Base-by-base conservation (phyloP, 1,284 basidiomycete genomes). In the Puccinia hordei region DNA sequence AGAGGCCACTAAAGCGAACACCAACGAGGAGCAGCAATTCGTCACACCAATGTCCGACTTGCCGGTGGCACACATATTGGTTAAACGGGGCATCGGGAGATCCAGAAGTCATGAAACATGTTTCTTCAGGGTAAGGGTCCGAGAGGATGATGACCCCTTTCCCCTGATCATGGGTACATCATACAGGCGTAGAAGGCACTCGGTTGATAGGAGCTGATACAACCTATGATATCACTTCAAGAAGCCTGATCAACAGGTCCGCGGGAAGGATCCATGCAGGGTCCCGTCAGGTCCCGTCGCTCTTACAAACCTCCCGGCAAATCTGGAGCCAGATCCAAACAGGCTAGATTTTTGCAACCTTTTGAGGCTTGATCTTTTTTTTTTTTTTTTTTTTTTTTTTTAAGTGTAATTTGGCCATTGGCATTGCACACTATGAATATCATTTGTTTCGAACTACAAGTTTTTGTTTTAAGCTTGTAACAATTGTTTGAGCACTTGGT, bases 101-200 rank as follows among this genome's bases (percentile, higher is more conserved):
- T 51, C 68, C 68, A 71, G 46, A 71, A 49, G 15, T 33, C 8
- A 51, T 71, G 68, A 71, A 71, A 71, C 68, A 71, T 33, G 68
- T 71, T 71, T 71, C 68, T 49, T 30, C 24, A 44, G 12, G 49
- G 4, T 2, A 69, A 49, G 66, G 66, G 66, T 63, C n/a, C 24
- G 38, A 69, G 19, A 41, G 22, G 51, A 33, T n/a, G 12, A 51
- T 1, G 22, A 33, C 68, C 46, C 35, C 44, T 49, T 71, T 51
- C 46, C 68, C 68, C 27, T 46, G 41, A 6, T 24, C n/a, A n/a
- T 41, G 38, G 38, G 38, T 41, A 41, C 6, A 41, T 6, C 38
- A 41, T 12, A n/a, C n/a, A n/a, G n/a, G 41, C n/a, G 65, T n/a
- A 22, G 17, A 27, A n/a, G 24, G 68, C 17, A 35, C 57, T 61